phyloP scores from a whole-genome alignment of 2,329 filamentous ascomycete species.

The Sclerotinia glacialis region DNA sequence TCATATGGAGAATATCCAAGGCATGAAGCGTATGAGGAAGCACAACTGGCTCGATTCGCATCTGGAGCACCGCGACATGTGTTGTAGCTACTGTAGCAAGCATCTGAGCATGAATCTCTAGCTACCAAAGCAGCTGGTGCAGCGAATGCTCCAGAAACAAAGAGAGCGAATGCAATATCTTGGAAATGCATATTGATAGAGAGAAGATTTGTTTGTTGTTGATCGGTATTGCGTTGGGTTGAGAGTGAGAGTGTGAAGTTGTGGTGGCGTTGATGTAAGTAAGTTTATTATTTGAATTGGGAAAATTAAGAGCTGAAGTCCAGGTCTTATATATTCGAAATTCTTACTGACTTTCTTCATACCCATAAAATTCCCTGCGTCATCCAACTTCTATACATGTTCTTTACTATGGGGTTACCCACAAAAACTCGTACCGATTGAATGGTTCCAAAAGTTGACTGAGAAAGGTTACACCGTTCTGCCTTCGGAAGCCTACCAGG shows the following conservation, averaged over 20 bases:
- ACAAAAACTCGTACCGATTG: background rate
- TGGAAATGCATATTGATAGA: conserved; percentile 5
- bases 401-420: background rate
- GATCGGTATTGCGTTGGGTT: background rate
- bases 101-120: conserved; percentile 4
- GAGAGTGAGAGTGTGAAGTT: background rate
- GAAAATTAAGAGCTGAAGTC: no score
- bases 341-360: background rate
- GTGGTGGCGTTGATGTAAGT: background rate
- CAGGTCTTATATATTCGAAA: background rate
- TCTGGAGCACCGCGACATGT: background rate
- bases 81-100: background rate
- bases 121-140: conserved; percentile 6
- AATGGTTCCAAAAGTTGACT: background rate
- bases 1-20: conserved; percentile 10
- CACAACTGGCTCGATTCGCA: background rate
- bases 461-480: background rate
- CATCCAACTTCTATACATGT: background rate
- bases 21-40: background rate
- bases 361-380: background rate
- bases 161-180: conserved; percentile 10
- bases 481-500: background rate
- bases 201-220: background rate
- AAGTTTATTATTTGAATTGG: background rate
- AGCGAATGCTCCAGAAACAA: conserved; percentile 3